A percentile compares a stretch with the other conserved stretches of the same genome.
Conservation (phyloP, 495 filamentous ascomycete genomes). For the Amniculicola lignicola region DNA sequence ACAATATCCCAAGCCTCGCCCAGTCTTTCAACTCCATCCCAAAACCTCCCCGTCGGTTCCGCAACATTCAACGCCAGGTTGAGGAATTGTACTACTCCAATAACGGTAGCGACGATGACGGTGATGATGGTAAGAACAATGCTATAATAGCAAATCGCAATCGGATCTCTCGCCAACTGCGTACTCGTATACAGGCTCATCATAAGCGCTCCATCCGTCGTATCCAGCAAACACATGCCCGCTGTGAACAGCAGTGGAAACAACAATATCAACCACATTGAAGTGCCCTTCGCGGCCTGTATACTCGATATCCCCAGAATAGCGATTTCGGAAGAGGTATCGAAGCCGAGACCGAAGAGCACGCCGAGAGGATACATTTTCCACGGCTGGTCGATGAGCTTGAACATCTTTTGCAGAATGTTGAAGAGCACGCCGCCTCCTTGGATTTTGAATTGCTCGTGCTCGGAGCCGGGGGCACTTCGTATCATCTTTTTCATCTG, state of each 20-base stretch:
- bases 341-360: conserved; percentile 91
- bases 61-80: conserved; percentile 72
- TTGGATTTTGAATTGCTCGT: conserved; percentile 64
- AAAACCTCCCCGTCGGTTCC: conserved; percentile 70
- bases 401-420: conserved; percentile 73
- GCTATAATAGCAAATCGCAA: conserved; percentile 91
- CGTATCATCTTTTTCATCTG: conserved; percentile 61
- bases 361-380: conserved; percentile 95
- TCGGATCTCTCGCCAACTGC: conserved; percentile 65
- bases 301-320: conserved; percentile 85
- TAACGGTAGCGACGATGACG: conserved; percentile 79
- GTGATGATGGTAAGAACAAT: conserved; percentile 85
- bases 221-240: conserved; percentile 90
- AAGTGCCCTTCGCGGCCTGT: conserved; percentile 77
- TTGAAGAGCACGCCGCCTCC: conserved; percentile 71
- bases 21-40: conserved; percentile 75
- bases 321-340: conserved; percentile 92
- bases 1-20: conserved; percentile 84
- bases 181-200: conserved; percentile 86
- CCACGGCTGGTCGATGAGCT: conserved; percentile 83
- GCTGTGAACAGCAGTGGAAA: conserved; percentile 92
- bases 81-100: conserved; percentile 81
- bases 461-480: conserved; percentile 46
- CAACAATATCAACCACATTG: conserved; percentile 90
- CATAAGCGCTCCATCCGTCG: conserved; percentile 90